These are phyloP conservation scores for Hysterium pulicare DNA, from an alignment of 2,329 filamentous ascomycete genomes.

Conservation along the genomic window DNA sequence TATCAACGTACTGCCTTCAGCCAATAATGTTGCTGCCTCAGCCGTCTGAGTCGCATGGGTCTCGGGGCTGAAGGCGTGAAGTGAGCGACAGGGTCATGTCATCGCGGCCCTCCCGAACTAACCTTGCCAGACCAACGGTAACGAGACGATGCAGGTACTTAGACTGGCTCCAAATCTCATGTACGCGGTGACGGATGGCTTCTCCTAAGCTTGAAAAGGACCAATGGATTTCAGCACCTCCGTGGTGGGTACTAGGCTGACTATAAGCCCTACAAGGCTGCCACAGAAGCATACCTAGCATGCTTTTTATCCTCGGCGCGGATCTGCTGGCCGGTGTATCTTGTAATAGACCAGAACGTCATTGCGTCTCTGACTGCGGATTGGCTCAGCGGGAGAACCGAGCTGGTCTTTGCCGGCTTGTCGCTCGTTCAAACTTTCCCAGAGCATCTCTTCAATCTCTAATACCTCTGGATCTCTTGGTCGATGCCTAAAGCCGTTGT, in stretches of 20 bases:
- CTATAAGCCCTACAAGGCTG: slow-evolving; percentile 17
- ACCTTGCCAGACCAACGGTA: slow-evolving; percentile 22
- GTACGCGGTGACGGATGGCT: slow-evolving; percentile 15
- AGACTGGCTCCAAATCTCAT: slow-evolving; percentile 9
- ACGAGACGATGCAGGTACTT: slow-evolving; percentile 26
- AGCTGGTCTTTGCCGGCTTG: slow-evolving; percentile 13
- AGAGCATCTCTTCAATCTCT: slow-evolving; percentile 7
- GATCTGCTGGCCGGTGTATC: slow-evolving; percentile 17
- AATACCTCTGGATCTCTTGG: slow-evolving; percentile 9
- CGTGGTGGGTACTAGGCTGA: background rate
- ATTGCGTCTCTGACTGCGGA: slow-evolving; percentile 16
- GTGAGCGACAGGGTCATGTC: slow-evolving; percentile 14
- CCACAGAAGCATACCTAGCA: slow-evolving; percentile 14
- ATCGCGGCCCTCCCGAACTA: slow-evolving; percentile 19
- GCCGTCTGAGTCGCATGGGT: slow-evolving; percentile 9
- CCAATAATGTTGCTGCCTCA: slow-evolving; percentile 17
- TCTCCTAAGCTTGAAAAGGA: slow-evolving; percentile 4
- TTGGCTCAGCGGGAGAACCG: slow-evolving; percentile 26
- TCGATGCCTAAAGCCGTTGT: slow-evolving; percentile 21
- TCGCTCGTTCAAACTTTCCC: slow-evolving; percentile 9
- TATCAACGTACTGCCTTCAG: slow-evolving; percentile 1
- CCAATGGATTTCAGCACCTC: slow-evolving; percentile 2
- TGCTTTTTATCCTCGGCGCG: slow-evolving; percentile 9
- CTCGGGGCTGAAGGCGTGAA: slow-evolving; percentile 14
- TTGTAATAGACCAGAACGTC: slow-evolving; percentile 15